phyloP scores from a whole-genome alignment of 768 basidiomycete species.

The Kwoniella sp. region DNA sequence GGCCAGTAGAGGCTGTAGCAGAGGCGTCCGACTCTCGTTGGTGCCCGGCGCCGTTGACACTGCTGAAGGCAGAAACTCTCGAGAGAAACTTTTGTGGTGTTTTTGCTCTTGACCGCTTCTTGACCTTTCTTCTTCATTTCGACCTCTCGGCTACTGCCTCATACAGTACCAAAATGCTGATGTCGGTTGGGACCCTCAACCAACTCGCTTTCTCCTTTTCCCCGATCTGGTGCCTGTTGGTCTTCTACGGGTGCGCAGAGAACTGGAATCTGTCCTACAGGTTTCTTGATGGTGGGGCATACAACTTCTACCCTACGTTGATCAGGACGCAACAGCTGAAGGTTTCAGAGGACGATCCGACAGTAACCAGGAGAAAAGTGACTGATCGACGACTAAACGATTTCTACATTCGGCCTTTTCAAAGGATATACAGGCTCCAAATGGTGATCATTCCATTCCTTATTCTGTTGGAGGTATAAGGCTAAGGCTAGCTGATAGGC shows the following conservation, averaged over 20 bases:
- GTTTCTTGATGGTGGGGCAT: not conserved
- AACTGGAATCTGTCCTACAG: not conserved
- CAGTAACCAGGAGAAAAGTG: not conserved
- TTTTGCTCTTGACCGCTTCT: no score
- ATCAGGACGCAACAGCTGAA: not conserved
- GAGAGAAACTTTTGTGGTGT: not conserved
- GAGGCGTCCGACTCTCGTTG: not conserved
- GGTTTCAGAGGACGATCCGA: slow-evolving; percentile 1
- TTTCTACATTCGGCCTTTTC: slow-evolving; percentile 1
- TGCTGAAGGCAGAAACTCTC: not conserved
- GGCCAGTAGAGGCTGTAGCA: not conserved
- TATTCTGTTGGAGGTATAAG: not conserved
- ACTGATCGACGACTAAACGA: not conserved
- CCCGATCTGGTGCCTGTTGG: not conserved
- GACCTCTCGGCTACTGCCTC: no score
- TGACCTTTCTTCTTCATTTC: no score
- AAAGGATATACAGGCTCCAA: not conserved
- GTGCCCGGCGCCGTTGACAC: not conserved
- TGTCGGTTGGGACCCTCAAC: no score
- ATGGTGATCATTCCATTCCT: not conserved
- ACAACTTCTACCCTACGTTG: not conserved
- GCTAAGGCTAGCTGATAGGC: not conserved
- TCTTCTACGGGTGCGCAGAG: not conserved
- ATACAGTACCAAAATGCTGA: no score
- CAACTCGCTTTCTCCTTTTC: not conserved